These are phyloP conservation scores for Saccharomyces hybrid DNA, from an alignment of 1,139 yeast species.

Conservation along the genomic window DNA sequence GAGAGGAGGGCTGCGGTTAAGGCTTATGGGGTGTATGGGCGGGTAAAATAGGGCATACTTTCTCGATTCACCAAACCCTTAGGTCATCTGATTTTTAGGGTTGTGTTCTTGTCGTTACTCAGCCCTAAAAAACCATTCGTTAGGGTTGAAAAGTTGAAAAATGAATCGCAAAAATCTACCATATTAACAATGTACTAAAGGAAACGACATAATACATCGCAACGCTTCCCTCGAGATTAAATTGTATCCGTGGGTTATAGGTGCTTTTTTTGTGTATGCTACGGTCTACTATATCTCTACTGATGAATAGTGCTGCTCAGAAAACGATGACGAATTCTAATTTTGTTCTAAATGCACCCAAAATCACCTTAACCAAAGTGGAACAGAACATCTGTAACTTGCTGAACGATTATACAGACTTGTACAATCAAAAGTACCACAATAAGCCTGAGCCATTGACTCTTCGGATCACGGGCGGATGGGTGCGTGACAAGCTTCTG, in stretches of 20 bases:
- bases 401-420: slow-evolving; percentile 23
- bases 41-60: neutral
- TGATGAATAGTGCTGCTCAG: neutral
- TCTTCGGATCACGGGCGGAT: slow-evolving; percentile 60
- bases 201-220: neutral
- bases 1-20: neutral
- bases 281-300: neutral
- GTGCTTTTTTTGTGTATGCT: neutral
- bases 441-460: neutral
- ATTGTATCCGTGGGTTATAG: neutral
- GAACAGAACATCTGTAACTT: slow-evolving; percentile 25
- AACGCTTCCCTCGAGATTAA: neutral
- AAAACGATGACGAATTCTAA: neutral
- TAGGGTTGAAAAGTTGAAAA: neutral
- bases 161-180: neutral
- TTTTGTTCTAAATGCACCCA: neutral
- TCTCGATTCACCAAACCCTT: too few relatives aligned
- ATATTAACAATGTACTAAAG: neutral
- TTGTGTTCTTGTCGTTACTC: neutral
- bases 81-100: neutral
- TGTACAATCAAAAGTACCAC: slow-evolving; percentile 14
- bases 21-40: neutral
- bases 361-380: slow-evolving; percentile 15
- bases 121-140: neutral
- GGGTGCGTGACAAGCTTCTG: slow-evolving; percentile 93